Percentiles rank a stretch among this genome's conserved stretches.
phyloP scores from a whole-genome alignment of 2,329 filamentous ascomycete genomes.

The Cryphonectria nitschkei region DNA sequence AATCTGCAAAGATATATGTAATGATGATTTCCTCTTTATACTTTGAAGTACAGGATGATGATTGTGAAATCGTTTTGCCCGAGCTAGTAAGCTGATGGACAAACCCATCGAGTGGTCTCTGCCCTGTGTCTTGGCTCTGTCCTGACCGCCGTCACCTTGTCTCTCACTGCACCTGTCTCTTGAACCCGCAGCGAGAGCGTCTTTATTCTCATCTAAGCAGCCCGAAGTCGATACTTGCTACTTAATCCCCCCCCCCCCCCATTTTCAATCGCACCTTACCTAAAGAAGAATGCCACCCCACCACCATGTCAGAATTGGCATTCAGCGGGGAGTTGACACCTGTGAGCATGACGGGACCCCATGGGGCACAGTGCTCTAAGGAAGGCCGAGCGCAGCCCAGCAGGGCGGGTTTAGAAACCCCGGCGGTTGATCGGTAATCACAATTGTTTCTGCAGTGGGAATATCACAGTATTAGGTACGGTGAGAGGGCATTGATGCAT shows the following conservation, averaged over 20 bases:
- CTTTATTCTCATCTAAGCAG: no score
- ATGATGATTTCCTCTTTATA: not conserved
- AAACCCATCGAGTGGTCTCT: no score
- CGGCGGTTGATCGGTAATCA: not conserved
- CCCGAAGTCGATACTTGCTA: not conserved
- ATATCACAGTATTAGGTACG: not conserved
- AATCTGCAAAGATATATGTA: not conserved
- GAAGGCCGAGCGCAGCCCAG: not conserved
- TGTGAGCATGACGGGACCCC: not conserved
- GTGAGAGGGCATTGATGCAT: not conserved
- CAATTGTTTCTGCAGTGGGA: not conserved
- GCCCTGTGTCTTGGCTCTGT: no score
- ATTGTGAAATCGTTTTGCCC: not conserved
- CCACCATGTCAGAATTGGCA: not conserved
- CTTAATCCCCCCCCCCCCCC: no score
- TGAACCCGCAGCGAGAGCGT: not conserved
- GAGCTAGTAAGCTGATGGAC: no score
- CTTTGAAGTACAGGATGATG: not conserved
- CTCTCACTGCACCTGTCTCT: not conserved
- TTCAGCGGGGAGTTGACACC: not conserved
- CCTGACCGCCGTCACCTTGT: not conserved
- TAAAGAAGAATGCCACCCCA: not conserved
- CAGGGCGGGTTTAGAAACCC: not conserved
- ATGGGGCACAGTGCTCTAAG: not conserved
- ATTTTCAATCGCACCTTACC: not conserved